A percentile compares a stretch with the other conserved stretches of the same genome.
Conservation (phyloP, 768 basidiomycete genomes). For the Naematelia aurantialba region DNA sequence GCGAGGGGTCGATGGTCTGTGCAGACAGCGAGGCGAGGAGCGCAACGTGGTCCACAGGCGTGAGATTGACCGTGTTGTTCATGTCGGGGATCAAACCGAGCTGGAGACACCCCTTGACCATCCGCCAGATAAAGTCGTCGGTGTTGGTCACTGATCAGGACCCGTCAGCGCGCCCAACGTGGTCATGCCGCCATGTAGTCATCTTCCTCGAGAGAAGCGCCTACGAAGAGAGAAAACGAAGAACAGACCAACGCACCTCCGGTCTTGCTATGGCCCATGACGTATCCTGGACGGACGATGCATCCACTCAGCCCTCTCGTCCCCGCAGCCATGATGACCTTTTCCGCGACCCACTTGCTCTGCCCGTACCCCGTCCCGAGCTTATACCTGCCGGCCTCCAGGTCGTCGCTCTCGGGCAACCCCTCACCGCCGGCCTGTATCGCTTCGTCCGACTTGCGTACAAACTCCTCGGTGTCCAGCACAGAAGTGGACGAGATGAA, state of each 20-base stretch:
- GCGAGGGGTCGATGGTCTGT: constrained; percentile 58
- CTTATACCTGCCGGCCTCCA: constrained; percentile 71
- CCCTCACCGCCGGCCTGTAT: constrained; percentile 57
- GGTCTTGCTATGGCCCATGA: constrained; percentile 83
- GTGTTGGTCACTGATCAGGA: constrained; percentile 79
- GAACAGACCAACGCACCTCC: constrained; percentile 62
- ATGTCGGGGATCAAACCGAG: constrained; percentile 95
- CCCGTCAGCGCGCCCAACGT: background rate
- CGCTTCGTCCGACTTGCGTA: constrained; percentile 73
- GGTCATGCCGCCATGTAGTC: no score
- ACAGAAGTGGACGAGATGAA: constrained; percentile 97
- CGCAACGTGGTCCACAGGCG: constrained; percentile 94
- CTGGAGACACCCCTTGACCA: constrained; percentile 98
- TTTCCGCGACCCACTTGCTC: constrained; percentile 97
- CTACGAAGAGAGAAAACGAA: background rate
- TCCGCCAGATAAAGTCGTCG: constrained; percentile 96
- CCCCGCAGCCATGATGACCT: constrained; percentile 85
- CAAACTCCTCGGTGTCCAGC: constrained; percentile 85
- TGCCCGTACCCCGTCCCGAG: constrained; percentile 94
- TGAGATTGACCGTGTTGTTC: constrained; percentile 97
- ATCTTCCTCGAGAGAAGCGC: no score
- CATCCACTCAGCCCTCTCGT: constrained; percentile 76
- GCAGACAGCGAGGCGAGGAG: constrained; percentile 67
- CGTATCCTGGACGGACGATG: constrained; percentile 89
- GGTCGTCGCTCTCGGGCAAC: constrained; percentile 78